phyloP scores from a whole-genome alignment of 352 stramenopile species.

The Globisporangium echinulatum region DNA sequence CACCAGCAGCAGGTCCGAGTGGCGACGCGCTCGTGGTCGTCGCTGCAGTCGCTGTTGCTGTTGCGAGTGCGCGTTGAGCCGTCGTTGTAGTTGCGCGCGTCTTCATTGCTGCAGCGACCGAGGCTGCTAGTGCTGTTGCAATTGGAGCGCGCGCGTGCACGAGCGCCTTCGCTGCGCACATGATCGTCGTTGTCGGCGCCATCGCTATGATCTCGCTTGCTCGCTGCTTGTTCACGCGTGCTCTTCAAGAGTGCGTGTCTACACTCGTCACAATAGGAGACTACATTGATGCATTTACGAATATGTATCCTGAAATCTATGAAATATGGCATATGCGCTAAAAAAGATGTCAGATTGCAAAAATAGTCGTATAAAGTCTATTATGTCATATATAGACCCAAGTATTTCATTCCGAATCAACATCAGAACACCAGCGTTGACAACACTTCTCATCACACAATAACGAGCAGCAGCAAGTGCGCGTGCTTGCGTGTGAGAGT shows the following conservation, averaged over 20 bases:
- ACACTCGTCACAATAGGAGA: too few relatives aligned
- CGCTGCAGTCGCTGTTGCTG: not conserved
- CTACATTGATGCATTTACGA: too few relatives aligned
- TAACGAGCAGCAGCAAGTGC: not conserved
- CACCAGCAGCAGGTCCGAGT: constrained; percentile 21
- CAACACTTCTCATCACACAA: not conserved
- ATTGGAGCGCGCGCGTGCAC: not conserved
- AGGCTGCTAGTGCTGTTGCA: not conserved
- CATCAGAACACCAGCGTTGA: too few relatives aligned
- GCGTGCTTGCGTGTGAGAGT: too few relatives aligned
- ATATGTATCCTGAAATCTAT: too few relatives aligned
- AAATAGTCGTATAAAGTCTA: too few relatives aligned
- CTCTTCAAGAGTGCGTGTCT: too few relatives aligned
- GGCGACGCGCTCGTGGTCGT: not conserved
- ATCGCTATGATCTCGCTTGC: not conserved
- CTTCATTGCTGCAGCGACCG: not conserved
- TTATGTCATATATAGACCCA: too few relatives aligned
- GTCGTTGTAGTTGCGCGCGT: not conserved
- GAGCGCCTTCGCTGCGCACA: not conserved
- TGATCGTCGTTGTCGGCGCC: not conserved
- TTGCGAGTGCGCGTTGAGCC: not conserved
- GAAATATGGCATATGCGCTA: too few relatives aligned
- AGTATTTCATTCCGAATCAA: too few relatives aligned
- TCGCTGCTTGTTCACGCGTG: too few relatives aligned
- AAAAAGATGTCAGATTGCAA: too few relatives aligned